A percentile compares a stretch with the other conserved stretches of the same genome.
Conservation (phyloP, 1,139 yeast genomes). For the Diutina rugosa region DNA sequence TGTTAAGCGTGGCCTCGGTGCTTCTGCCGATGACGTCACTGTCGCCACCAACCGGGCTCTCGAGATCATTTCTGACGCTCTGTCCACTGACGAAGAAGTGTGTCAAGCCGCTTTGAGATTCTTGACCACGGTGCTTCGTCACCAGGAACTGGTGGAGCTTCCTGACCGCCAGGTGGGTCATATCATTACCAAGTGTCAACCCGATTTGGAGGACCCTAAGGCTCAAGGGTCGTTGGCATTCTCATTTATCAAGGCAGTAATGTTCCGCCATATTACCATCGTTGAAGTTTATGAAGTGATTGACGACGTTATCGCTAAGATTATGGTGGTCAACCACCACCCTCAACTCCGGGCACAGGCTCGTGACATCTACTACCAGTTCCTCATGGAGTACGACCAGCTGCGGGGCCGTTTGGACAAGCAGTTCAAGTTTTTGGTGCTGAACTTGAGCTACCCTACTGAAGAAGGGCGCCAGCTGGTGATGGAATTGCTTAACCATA, state of each 20-base stretch:
- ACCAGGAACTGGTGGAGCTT: constrained; percentile 29
- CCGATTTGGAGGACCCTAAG: constrained; percentile 85
- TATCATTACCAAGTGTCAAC: constrained; percentile 61
- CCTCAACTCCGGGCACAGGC: constrained; percentile 78
- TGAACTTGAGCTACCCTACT: constrained; percentile 75
- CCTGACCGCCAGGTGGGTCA: constrained; percentile 68
- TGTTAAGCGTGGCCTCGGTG: constrained; percentile 51
- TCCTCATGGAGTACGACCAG: constrained; percentile 90
- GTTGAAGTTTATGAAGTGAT: constrained; percentile 88
- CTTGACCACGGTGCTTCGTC: constrained; percentile 60
- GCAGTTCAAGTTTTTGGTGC: constrained; percentile 73
- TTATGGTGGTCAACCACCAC: constrained; percentile 86
- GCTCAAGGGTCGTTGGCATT: constrained; percentile 78
- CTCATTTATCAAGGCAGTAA: constrained; percentile 64
- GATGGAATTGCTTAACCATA: constrained; percentile 69
- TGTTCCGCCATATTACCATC: constrained; percentile 59
- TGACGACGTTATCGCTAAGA: constrained; percentile 58
- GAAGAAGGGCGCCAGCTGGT: constrained; percentile 83
- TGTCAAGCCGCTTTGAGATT: constrained; percentile 73
- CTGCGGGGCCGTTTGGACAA: constrained; percentile 77
- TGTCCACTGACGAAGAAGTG: constrained; percentile 68
- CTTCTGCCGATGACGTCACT: constrained; percentile 38
- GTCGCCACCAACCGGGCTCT: constrained; percentile 50
- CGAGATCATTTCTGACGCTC: constrained; percentile 58
- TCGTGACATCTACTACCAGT: constrained; percentile 72